A percentile compares a stretch with the other conserved stretches of the same genome.
phyloP scores from a whole-genome alignment of 1,284 basidiomycete species.

The Fomitopsis pinicola region DNA sequence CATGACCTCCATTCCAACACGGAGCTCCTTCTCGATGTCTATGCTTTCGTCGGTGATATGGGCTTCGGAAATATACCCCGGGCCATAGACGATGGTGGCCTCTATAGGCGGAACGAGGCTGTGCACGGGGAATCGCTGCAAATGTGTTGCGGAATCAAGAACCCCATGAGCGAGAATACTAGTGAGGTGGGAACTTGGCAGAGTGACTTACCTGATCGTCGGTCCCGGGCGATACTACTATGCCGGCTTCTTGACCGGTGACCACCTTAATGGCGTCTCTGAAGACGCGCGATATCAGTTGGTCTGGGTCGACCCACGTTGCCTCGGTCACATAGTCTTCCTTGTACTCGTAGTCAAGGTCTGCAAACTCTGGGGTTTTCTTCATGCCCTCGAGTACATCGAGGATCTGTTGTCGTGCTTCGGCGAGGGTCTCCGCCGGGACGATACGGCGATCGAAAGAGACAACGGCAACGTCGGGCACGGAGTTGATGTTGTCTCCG shows the following conservation, averaged over 20 bases:
- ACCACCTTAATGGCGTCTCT: slow-evolving; percentile 6
- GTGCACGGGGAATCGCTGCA: slow-evolving; percentile 9
- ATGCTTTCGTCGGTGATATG: slow-evolving; percentile 11
- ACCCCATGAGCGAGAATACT: too few relatives aligned
- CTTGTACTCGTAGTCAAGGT: slow-evolving; percentile 5
- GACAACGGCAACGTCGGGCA: slow-evolving; percentile 4
- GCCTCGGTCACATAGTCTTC: slow-evolving; percentile 9
- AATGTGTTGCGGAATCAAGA: neutral
- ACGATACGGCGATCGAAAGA: slow-evolving; percentile 10
- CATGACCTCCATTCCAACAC: slow-evolving; percentile 11
- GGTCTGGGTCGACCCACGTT: slow-evolving; percentile 9
- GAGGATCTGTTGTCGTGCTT: slow-evolving; percentile 5
- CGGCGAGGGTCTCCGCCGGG: slow-evolving; percentile 10
- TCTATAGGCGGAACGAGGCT: slow-evolving; percentile 2
- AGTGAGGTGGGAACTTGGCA: too few relatives aligned
- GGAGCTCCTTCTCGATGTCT: slow-evolving; percentile 9
- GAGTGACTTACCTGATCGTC: slow-evolving; percentile 8
- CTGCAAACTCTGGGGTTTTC: neutral
- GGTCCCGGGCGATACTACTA: slow-evolving; percentile 8
- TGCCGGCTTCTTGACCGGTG: slow-evolving; percentile 7
- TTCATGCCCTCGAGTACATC: slow-evolving; percentile 3
- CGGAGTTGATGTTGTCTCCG: slow-evolving; percentile 8
- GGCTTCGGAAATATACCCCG: slow-evolving; percentile 9
- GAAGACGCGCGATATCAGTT: slow-evolving; percentile 6
- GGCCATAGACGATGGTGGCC: slow-evolving; percentile 7